A percentile compares a stretch with the other conserved stretches of the same genome.
Conservation (phyloP, 805 yeast genomes). For the Komagataella populi region DNA sequence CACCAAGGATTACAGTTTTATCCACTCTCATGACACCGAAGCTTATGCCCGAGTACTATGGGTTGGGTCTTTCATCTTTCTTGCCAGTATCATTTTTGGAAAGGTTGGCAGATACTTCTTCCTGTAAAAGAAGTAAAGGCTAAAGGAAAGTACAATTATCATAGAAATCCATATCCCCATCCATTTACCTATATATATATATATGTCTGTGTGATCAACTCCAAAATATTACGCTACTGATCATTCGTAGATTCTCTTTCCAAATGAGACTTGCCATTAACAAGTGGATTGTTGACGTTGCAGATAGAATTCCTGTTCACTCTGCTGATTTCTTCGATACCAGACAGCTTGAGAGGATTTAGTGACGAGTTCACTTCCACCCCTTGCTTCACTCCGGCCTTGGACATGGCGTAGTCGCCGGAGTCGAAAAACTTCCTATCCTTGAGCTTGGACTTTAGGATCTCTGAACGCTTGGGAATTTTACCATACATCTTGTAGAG, state of each 20-base stretch:
- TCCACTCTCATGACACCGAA: neutral
- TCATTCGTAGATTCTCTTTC: slow-evolving; percentile 36
- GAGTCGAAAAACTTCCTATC: slow-evolving; percentile 89
- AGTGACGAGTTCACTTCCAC: slow-evolving; percentile 9
- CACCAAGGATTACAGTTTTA: neutral
- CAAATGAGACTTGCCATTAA: slow-evolving; percentile 37
- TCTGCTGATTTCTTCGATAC: slow-evolving; percentile 45
- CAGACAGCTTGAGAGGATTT: slow-evolving; percentile 30
- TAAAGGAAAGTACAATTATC: neutral
- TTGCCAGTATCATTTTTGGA: slow-evolving; percentile 55
- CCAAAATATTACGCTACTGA: slow-evolving; percentile 6
- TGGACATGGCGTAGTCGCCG: slow-evolving; percentile 85
- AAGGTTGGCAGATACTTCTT: slow-evolving; percentile 49
- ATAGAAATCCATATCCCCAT: neutral
- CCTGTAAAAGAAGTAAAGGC: neutral
- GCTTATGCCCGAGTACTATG: slow-evolving; percentile 27
- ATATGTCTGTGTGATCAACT: slow-evolving; percentile 7
- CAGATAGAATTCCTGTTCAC: slow-evolving; percentile 47
- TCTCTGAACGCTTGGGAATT: slow-evolving; percentile 68
- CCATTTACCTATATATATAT: slow-evolving; percentile 3
- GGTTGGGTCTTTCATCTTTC: slow-evolving; percentile 51
- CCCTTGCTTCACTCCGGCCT: slow-evolving; percentile 34
- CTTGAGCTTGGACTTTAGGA: slow-evolving; percentile 61
- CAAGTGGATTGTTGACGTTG: slow-evolving; percentile 18
- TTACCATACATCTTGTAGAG: slow-evolving; percentile 75